Conservation (phyloP, 495 filamentous ascomycete genomes). For the Friedmanniomyces simplex region DNA sequence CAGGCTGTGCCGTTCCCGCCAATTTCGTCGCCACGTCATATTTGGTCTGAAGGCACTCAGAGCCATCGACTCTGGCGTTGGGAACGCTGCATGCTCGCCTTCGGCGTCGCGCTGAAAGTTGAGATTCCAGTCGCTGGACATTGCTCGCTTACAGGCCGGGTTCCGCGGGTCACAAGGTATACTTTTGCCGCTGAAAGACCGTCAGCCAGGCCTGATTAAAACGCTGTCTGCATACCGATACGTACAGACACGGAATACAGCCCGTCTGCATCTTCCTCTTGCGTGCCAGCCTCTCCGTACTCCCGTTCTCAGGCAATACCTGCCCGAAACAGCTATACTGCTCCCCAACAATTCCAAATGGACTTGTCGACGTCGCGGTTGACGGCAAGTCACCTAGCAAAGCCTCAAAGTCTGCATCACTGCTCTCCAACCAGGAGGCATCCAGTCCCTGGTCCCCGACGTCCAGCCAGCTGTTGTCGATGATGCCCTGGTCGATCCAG, state of each 20-base stretch:
- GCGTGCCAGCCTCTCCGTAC: neutral
- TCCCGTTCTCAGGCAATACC: no score
- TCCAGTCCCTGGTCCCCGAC: neutral
- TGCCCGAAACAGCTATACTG: neutral
- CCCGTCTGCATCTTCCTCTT: constrained; percentile 16
- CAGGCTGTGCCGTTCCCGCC: constrained; percentile 18
- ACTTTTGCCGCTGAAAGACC: constrained; percentile 4
- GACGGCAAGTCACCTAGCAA: neutral
- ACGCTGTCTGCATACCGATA: neutral
- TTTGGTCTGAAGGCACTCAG: constrained; percentile 7
- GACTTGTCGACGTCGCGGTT: neutral
- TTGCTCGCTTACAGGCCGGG: constrained; percentile 9
- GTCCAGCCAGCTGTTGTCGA: neutral
- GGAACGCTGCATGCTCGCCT: neutral
- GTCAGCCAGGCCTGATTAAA: neutral
- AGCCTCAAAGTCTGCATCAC: neutral
- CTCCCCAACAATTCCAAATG: neutral
- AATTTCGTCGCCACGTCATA: constrained; percentile 16
- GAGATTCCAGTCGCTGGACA: constrained; percentile 16
- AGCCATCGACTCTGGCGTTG: constrained; percentile 2
- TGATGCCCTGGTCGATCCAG: neutral
- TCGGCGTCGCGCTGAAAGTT: constrained; percentile 1
- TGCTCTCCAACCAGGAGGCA: neutral
- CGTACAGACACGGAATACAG: constrained; percentile 17
- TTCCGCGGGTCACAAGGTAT: constrained; percentile 15